Percentiles rank a stretch among this genome's conserved stretches.
Conservation (phyloP, 1,139 yeast genomes). For the Torulaspora globosa region DNA sequence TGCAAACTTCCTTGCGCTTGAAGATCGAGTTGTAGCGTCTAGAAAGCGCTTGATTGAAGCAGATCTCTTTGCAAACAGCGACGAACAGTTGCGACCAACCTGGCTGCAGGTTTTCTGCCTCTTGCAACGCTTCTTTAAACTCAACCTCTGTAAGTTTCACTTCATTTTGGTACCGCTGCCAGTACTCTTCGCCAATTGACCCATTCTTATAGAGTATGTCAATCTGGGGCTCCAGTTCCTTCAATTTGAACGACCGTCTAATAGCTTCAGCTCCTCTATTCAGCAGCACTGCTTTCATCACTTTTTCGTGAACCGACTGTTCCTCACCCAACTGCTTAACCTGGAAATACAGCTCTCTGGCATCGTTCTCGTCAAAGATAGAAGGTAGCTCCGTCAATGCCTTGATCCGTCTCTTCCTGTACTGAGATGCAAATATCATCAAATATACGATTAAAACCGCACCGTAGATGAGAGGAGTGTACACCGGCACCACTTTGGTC, state of each 20-base stretch:
- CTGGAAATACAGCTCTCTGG: constrained; percentile 60
- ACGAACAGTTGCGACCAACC: constrained; percentile 81
- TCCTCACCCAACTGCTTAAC: constrained; percentile 51
- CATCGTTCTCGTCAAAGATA: constrained; percentile 64
- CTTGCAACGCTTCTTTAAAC: constrained; percentile 69
- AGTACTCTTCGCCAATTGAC: constrained; percentile 83
- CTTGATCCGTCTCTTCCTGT: constrained; percentile 56
- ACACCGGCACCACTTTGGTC: constrained; percentile 58
- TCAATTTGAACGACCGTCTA: constrained; percentile 81
- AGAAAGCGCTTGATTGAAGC: constrained; percentile 86
- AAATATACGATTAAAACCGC: constrained; percentile 68
- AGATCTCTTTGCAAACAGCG: constrained; percentile 80
- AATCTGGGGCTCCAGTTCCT: constrained; percentile 52
- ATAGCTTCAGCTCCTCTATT: constrained; percentile 90
- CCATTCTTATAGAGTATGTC: constrained; percentile 78
- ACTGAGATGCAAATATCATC: constrained; percentile 65
- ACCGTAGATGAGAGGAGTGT: constrained; percentile 79
- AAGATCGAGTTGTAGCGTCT: constrained; percentile 69
- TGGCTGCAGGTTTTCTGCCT: constrained; percentile 66
- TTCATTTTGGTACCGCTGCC: constrained; percentile 74
- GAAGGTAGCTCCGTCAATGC: constrained; percentile 60
- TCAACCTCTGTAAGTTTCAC: constrained; percentile 73
- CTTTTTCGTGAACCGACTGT: constrained; percentile 68
- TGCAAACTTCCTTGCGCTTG: constrained; percentile 47
- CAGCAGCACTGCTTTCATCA: constrained; percentile 79